Evolutionary conservation across 129 eudicot species (phyloP).

Genomic region (Apium graveolens): DNA sequence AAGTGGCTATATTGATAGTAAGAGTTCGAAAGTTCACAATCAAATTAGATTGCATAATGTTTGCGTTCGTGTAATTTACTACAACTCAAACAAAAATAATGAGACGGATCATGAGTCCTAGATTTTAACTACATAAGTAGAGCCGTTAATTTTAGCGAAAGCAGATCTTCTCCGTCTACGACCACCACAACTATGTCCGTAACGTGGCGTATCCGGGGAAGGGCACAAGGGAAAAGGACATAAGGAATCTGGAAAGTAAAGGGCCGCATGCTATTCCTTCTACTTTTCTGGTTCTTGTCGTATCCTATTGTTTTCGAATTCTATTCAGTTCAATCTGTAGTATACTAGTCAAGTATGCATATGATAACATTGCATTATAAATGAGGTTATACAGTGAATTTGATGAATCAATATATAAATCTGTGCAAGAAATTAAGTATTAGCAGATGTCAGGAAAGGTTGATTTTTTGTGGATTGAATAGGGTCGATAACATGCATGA

Average conservation of each 20-base stretch:
- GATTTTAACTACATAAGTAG: too few relatives aligned
- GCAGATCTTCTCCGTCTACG: too few relatives aligned
- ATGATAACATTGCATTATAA: too few relatives aligned
- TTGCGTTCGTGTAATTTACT: not conserved
- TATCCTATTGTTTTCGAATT: slow-evolving; percentile 19
- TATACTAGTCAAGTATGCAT: too few relatives aligned
- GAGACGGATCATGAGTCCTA: too few relatives aligned
- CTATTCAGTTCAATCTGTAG: not conserved
- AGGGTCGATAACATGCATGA: not conserved
- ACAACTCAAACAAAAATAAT: too few relatives aligned
- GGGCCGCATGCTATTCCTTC: slow-evolving; percentile 42
- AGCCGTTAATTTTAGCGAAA: too few relatives aligned
- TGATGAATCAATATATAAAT: not conserved
- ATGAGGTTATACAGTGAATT: not conserved
- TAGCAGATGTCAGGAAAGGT: not conserved
- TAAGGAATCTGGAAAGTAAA: slow-evolving; percentile 12
- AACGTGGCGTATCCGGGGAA: not conserved
- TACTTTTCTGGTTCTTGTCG: slow-evolving; percentile 46
- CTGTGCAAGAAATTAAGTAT: not conserved
- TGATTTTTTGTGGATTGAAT: not conserved
- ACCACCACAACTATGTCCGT: too few relatives aligned
- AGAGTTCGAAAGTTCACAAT: not conserved
- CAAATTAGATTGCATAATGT: not conserved
- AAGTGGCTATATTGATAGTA: too few relatives aligned
- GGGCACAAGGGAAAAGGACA: not conserved